Evolutionary conservation across 108 stramenopile genomes (phyloP).

Genomic region (Skeletonema grethae): DNA sequence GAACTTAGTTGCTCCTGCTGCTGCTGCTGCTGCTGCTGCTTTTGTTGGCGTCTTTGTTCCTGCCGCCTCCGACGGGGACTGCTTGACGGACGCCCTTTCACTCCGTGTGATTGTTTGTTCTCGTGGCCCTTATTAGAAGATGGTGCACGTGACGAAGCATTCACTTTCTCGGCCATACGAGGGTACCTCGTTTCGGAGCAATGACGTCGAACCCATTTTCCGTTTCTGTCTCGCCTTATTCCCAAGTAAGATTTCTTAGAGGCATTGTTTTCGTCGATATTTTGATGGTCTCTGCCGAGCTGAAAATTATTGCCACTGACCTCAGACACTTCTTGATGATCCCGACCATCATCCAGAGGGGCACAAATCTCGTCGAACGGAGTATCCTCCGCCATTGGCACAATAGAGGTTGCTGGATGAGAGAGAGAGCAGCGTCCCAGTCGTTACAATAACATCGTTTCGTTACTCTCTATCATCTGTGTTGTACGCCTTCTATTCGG

Average conservation of each 20-base stretch:
- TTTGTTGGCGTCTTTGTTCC: slow-evolving; percentile 2
- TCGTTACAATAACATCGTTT: no score
- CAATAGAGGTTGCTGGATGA: background rate
- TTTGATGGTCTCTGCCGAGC: background rate
- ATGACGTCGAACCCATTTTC: slow-evolving; percentile 31
- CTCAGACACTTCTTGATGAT: no score
- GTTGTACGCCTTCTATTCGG: no score
- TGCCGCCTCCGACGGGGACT: slow-evolving; percentile 9
- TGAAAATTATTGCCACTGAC: background rate
- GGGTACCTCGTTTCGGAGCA: slow-evolving; percentile 36
- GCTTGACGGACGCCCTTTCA: background rate
- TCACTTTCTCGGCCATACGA: slow-evolving; percentile 19
- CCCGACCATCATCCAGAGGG: background rate
- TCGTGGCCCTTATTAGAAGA: background rate
- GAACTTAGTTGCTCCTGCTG: slow-evolving; percentile 35
- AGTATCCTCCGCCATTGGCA: background rate
- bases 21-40: background rate
- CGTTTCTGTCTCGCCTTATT: slow-evolving; percentile 23
- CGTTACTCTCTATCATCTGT: no score
- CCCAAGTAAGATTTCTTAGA: slow-evolving; percentile 19
- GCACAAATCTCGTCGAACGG: background rate
- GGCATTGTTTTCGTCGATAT: background rate
- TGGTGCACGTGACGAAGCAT: background rate
- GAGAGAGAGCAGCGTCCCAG: no score
- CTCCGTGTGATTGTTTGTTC: background rate